Base-by-base conservation (phyloP, 129 eudicot genomes). In the Tagetes erecta region DNA sequence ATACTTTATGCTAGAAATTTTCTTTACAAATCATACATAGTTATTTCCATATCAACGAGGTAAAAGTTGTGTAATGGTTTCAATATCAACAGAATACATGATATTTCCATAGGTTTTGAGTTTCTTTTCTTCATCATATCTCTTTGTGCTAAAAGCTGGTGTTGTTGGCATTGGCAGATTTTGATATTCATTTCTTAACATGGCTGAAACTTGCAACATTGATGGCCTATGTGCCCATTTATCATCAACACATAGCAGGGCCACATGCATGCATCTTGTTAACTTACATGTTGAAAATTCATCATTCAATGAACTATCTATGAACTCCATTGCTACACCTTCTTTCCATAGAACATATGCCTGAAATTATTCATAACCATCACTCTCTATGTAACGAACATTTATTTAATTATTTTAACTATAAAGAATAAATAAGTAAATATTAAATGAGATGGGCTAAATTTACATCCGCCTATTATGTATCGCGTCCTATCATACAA, bases 201-300 rank as follows among this genome's bases (percentile, higher is more conserved):
- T 76, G 12, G 67, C 49, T 55, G 80, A 67, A 56, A 76, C 74
- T 66, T 76, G 74, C 58, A 76, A 67, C 67, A 76, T 57, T 4
- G 67, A 66, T 66, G 80, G 80, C 45, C 74, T 76, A 2, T 76
- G 58, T 67, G n/a, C 46, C 74, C 74, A 76, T 41, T 67, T 67
- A 20, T 76, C 80, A 41, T 76, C 58, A 9, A 76, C 80, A 42
- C 80, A 53, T 30, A 76, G 68, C 38, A 76, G 30, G 3, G 80
- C 80, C 6, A 76, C 74, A 1, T 76, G 67, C 46, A 76, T 76
- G 67, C 74, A 76, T 66, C 74, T 76, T 33, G 6, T 53, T 41
- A 67, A 40, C 30, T 76, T 76, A 66, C 42, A 76, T 40, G 65
- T 55, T 67, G 49, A 76, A 76, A 8, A 76, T 42, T 42, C 67